Base-by-base conservation (phyloP, 192 early-diverging fungal species). In the Mortierella antarctica region DNA sequence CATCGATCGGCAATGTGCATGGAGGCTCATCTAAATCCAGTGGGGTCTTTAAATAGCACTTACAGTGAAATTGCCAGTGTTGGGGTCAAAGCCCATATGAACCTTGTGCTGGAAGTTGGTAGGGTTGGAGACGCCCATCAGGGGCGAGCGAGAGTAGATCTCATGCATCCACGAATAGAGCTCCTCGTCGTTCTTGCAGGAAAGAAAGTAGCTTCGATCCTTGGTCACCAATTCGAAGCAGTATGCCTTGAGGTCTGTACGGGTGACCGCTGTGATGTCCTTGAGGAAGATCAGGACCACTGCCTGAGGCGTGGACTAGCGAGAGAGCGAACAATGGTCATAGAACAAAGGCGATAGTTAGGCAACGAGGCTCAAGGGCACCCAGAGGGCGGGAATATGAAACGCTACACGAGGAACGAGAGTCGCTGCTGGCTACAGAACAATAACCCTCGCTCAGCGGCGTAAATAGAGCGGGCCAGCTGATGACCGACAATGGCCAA, bases 91-190 rank as follows among this genome's bases (percentile, higher is more conserved):
- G 2, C 86, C 89, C 10, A 91, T 89, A 83, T 96, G 95, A 5
- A 94, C 92, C 82, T 94, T 88, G 80, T 96, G 95, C 12, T 92
- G 89, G 88, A 95, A 95, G 84, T 96, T 94, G 53, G 93, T 95
- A 2, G 93, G 93, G 71, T 87, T 90, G 15, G 93, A 94, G 55
- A 93, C 92, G n/a, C 94, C 93, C 56, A 75, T 72, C 69, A 95
- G 85, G n/a, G 94, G 91, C 15, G 94, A 94, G 50, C 93, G 84
- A 85, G 94, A 93, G 86, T 98, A 98, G 76, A 99, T 95, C 75
- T 96, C 94, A 71, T 99, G 97, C 90, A 98, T 95, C 98, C 98
- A 99, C 51, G 92, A 92, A 74, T 99, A 99, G 21, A 99, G 87
- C 78, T 99, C 97, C 79, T 97, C 95, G 83, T 99, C 98, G 75